Evolutionary conservation across 495 filamentous ascomycete species (phyloP).

Genomic region (Penicillium silybi): DNA sequence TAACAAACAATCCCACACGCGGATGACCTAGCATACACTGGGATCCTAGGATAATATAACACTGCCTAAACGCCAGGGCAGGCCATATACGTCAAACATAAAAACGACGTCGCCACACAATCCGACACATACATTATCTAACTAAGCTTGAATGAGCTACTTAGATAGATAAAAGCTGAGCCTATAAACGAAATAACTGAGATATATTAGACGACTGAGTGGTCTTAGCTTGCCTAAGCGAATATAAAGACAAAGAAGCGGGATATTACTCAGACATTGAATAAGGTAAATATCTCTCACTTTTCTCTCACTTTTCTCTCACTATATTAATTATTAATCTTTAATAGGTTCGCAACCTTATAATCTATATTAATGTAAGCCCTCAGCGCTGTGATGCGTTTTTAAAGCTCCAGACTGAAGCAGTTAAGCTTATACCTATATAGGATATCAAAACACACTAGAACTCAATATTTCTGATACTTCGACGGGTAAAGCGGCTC

Average conservation of each 20-base stretch:
- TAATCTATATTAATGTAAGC: constrained; percentile 8
- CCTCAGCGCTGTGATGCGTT: constrained; percentile 11
- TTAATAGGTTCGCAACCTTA: too few relatives aligned
- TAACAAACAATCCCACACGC: too few relatives aligned
- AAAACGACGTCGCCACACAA: too few relatives aligned
- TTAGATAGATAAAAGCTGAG: constrained; percentile 11
- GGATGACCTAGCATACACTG: too few relatives aligned
- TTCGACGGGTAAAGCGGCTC: too few relatives aligned
- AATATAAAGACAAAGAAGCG: neutral
- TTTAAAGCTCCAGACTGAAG: constrained; percentile 4
- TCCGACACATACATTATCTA: constrained; percentile 13
- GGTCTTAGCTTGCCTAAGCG: too few relatives aligned
- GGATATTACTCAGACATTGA: neutral
- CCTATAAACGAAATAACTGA: constrained; percentile 5
- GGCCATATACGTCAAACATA: too few relatives aligned
- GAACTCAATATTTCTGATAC: constrained; percentile 2
- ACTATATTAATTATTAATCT: too few relatives aligned
- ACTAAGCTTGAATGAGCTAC: constrained; percentile 11
- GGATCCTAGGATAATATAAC: too few relatives aligned
- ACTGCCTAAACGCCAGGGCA: too few relatives aligned
- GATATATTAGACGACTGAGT: neutral
- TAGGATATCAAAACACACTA: constrained; percentile 10
- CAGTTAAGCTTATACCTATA: constrained; percentile 10
- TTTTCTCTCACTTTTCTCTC: neutral
- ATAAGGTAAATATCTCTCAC: neutral